These are phyloP conservation scores for Fusarium albosuccineum DNA, from an alignment of 2,329 filamentous ascomycete species.

Conservation along the genomic window DNA sequence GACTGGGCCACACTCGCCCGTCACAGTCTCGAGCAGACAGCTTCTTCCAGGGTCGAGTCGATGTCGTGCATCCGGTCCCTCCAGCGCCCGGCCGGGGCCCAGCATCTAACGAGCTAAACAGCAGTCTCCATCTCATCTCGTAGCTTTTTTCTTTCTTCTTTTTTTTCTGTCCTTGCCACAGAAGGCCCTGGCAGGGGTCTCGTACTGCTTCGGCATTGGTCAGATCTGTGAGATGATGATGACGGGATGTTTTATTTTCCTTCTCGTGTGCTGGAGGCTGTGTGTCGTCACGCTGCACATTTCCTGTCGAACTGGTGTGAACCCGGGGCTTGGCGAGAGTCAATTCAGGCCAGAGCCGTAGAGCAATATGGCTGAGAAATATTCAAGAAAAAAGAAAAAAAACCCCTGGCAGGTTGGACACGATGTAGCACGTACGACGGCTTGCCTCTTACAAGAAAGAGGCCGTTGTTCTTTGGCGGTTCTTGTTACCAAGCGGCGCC, in stretches of 20 bases:
- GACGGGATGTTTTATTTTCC: constrained; percentile 39
- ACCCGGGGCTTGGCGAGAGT: constrained; percentile 39
- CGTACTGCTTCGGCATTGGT: constrained; percentile 52
- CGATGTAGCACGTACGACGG: neutral
- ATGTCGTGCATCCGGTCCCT: constrained; percentile 53
- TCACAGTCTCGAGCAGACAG: no score
- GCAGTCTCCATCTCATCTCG: no score
- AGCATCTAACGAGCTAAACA: no score
- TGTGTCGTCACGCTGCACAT: constrained; percentile 45
- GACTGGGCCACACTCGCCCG: constrained; percentile 34
- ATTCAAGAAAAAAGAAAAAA: no score
- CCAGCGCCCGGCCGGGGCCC: constrained; percentile 6
- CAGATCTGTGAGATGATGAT: constrained; percentile 36
- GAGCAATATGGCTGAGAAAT: no score
- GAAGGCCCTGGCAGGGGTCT: constrained; percentile 43
- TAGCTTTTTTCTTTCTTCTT: no score
- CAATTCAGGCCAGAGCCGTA: no score
- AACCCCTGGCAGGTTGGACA: neutral
- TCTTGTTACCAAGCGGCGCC: no score
- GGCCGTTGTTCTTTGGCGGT: neutral
- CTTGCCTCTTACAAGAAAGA: neutral
- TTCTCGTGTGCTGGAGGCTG: constrained; percentile 38
- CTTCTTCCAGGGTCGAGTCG: constrained; percentile 53
- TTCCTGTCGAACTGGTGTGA: constrained; percentile 40
- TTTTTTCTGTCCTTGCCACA: constrained; percentile 43